Percentiles rank a stretch among this genome's conserved stretches.
Evolutionary conservation across 2,329 filamentous ascomycete genomes (phyloP).

Genomic region (Fonsecaea multimorphosa): DNA sequence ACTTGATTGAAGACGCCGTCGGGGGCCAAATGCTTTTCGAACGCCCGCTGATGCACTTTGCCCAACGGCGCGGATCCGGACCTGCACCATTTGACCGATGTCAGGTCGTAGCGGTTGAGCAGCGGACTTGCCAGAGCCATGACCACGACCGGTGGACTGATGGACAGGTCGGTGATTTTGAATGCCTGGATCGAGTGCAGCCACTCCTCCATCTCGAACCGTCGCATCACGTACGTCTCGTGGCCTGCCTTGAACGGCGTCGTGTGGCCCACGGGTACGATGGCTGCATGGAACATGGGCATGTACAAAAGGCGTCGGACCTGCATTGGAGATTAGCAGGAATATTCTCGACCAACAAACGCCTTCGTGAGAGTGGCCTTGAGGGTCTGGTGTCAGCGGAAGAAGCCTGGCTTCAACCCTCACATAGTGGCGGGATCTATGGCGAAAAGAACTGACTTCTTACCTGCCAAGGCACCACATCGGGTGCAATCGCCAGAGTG

Average conservation of each 20-base stretch:
- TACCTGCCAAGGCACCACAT: background rate
- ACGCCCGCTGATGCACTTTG: conserved; percentile 47
- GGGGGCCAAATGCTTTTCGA: conserved; percentile 49
- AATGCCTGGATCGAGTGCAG: conserved; percentile 49
- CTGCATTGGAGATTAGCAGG: conserved; percentile 39
- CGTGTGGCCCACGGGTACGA: conserved; percentile 53
- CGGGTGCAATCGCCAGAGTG: conserved; percentile 9
- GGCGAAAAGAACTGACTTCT: background rate
- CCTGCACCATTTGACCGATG: conserved; percentile 51
- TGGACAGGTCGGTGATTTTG: conserved; percentile 56
- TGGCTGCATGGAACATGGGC: conserved; percentile 61
- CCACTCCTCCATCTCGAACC: conserved; percentile 63
- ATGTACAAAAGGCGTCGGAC: conserved; percentile 49
- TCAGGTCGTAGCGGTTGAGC: conserved; percentile 43
- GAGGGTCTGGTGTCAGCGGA: background rate
- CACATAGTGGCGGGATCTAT: background rate
- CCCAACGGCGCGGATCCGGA: conserved; percentile 59
- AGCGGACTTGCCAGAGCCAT: conserved; percentile 41
- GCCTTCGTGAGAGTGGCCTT: too few species aligned
- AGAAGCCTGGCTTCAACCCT: background rate
- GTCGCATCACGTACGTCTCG: conserved; percentile 67
- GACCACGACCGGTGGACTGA: conserved; percentile 55
- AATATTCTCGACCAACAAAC: conserved; percentile 43
- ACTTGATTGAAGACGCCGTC: conserved; percentile 55
- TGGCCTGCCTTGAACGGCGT: conserved; percentile 55